phyloP scores from a whole-genome alignment of 2,329 filamentous ascomycete species.

The Dothideomycetes sp. region DNA sequence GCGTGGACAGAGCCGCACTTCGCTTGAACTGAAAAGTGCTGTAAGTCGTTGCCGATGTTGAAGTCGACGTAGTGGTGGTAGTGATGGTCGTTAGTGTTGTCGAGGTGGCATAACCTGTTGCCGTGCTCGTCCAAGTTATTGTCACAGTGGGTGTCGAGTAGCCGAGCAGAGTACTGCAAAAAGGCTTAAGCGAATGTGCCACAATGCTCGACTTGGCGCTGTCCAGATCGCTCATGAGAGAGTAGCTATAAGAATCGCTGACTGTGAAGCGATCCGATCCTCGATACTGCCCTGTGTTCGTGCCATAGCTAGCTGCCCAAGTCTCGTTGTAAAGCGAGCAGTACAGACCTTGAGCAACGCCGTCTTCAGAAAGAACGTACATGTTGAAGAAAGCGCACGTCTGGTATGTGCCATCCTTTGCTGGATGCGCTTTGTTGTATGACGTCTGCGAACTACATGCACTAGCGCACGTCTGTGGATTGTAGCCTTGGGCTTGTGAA shows the following conservation, averaged over 20 bases:
- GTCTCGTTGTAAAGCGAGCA: slow-evolving; percentile 25
- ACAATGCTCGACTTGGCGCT: no score
- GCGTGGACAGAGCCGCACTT: not conserved
- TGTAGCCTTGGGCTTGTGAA: slow-evolving; percentile 1
- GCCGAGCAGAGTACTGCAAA: no score
- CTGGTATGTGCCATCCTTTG: slow-evolving; percentile 10
- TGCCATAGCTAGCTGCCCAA: slow-evolving; percentile 13
- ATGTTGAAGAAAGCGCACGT: slow-evolving; percentile 23
- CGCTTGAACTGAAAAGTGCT: no score
- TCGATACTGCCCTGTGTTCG: slow-evolving; percentile 11
- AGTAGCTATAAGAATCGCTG: slow-evolving; percentile 3
- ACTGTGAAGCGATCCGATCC: slow-evolving; percentile 9
- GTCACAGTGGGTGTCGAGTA: no score
- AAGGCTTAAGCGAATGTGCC: no score
- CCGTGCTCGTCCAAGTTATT: no score
- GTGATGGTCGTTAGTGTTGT: no score
- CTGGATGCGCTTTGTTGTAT: slow-evolving; percentile 16
- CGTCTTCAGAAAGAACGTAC: slow-evolving; percentile 28
- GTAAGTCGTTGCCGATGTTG: no score
- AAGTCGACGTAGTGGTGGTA: no score
- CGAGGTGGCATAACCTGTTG: no score
- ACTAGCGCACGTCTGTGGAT: slow-evolving; percentile 12
- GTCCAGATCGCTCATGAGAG: no score
- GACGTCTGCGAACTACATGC: slow-evolving; percentile 14
- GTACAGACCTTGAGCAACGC: slow-evolving; percentile 24